These are phyloP conservation scores for Leptographium lundbergii DNA, from an alignment of 2,329 filamentous ascomycete genomes.

Conservation along the genomic window DNA sequence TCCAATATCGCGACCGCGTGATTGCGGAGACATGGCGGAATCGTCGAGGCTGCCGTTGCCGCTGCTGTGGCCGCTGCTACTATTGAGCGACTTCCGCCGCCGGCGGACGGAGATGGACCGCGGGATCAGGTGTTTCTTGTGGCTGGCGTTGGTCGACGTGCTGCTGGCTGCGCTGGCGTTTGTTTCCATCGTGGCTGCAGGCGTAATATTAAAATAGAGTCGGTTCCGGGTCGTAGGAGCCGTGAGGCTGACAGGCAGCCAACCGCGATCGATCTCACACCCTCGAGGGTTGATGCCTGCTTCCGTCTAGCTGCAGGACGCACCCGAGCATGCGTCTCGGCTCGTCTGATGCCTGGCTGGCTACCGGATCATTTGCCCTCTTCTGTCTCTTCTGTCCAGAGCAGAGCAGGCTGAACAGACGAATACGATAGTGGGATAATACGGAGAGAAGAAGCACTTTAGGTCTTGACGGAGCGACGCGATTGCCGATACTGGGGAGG, in stretches of 20 bases:
- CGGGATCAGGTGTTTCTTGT: conserved; percentile 37
- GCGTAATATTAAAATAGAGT: conserved; percentile 10
- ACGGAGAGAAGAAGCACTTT: too few relatives aligned
- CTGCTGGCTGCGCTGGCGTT: neutral
- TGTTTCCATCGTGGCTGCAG: conserved; percentile 2
- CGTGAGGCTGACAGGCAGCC: neutral
- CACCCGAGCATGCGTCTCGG: too few relatives aligned
- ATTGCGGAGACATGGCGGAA: conserved; percentile 5
- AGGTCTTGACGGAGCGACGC: too few relatives aligned
- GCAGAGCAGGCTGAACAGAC: too few relatives aligned
- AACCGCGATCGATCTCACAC: neutral
- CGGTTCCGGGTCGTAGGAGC: neutral
- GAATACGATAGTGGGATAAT: too few relatives aligned
- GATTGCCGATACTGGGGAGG: neutral
- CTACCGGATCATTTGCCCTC: too few relatives aligned
- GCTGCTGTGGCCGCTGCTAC: conserved; percentile 10
- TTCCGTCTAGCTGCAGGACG: neutral
- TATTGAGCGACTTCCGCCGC: conserved; percentile 32
- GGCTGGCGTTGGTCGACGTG: conserved; percentile 16
- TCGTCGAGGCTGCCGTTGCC: conserved; percentile 9
- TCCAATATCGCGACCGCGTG: conserved; percentile 20
- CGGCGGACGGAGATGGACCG: conserved; percentile 37
- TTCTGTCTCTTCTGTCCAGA: too few relatives aligned
- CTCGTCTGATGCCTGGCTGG: too few relatives aligned
- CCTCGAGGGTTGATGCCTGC: neutral